Conservation (phyloP, 208 protist genomes). For the Acanthamoeba triangularis region DNA sequence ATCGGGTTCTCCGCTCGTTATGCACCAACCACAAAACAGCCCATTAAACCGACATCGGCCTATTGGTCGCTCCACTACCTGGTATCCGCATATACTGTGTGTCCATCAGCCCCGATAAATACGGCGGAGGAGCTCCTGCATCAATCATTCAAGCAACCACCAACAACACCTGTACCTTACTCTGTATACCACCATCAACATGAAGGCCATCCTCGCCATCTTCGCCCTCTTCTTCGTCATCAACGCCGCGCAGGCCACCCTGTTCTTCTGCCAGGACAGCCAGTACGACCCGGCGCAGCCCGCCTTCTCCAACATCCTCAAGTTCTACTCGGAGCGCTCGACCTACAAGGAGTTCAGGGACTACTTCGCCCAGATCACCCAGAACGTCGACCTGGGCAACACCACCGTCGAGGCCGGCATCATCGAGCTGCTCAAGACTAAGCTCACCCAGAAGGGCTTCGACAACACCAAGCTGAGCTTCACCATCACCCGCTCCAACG, state of each 20-base stretch:
- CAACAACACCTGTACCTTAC: not conserved
- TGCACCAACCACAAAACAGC: too few species aligned
- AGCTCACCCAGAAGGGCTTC: not conserved
- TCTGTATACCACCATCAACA: not conserved
- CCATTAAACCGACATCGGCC: too few species aligned
- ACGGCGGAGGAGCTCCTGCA: too few species aligned
- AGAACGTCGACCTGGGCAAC: not conserved
- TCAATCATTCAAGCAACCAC: not conserved
- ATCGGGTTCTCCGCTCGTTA: too few species aligned
- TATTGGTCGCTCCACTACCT: too few species aligned
- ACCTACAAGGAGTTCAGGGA: not conserved
- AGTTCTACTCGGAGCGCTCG: not conserved
- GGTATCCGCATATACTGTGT: too few species aligned
- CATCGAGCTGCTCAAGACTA: conserved; percentile 19
- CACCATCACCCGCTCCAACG: conserved; percentile 5
- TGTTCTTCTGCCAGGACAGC: conserved; percentile 23
- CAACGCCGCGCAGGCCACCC: not conserved
- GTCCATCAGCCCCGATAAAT: too few species aligned
- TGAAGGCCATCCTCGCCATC: not conserved
- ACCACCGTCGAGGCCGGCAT: conserved; percentile 4
- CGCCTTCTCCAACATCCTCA: not conserved
- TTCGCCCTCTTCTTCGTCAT: not conserved
- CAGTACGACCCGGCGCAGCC: not conserved
- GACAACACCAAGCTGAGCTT: not conserved
- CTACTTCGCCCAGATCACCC: not conserved